These are phyloP conservation scores for Limonium bicolor DNA, from an alignment of 148 eudicot genomes.

Conservation along the genomic window DNA sequence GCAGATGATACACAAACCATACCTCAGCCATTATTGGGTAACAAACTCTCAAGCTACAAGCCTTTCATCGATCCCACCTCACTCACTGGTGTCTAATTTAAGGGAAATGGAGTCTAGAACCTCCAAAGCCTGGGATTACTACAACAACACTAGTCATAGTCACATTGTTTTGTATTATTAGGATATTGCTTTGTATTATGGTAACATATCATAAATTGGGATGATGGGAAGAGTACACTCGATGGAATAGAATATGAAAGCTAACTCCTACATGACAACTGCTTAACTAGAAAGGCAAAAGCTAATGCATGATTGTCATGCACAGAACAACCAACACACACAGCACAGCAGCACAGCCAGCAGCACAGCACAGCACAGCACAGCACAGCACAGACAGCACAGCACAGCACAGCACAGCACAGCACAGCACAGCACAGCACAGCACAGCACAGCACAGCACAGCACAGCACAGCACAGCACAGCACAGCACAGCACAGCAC, in stretches of 20 bases:
- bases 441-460: too few species aligned
- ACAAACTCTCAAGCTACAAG: slow-evolving; percentile 60
- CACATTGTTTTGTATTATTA: slow-evolving; percentile 68
- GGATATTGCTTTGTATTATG: slow-evolving; percentile 47
- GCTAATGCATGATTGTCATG: too few species aligned
- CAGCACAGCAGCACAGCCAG: too few species aligned
- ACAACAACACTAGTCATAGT: slow-evolving; percentile 56
- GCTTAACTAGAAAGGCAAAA: slow-evolving; percentile 7
- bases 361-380: too few species aligned
- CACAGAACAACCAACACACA: too few species aligned
- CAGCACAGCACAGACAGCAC: too few species aligned
- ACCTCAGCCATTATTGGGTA: too few species aligned
- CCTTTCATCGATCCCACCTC: slow-evolving; percentile 42
- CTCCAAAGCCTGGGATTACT: slow-evolving; percentile 37
- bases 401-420: too few species aligned
- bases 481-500: too few species aligned
- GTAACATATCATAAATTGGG: slow-evolving; percentile 73
- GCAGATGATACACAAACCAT: too few species aligned
- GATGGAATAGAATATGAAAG: slow-evolving; percentile 60
- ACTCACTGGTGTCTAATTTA: slow-evolving; percentile 39
- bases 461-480: too few species aligned
- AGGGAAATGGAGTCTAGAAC: slow-evolving; percentile 34
- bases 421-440: too few species aligned
- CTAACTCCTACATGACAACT: slow-evolving; percentile 46
- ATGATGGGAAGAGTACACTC: slow-evolving; percentile 48